Conservation (phyloP, 75 land plant species). For the Pseudotsuga menziesii region DNA sequence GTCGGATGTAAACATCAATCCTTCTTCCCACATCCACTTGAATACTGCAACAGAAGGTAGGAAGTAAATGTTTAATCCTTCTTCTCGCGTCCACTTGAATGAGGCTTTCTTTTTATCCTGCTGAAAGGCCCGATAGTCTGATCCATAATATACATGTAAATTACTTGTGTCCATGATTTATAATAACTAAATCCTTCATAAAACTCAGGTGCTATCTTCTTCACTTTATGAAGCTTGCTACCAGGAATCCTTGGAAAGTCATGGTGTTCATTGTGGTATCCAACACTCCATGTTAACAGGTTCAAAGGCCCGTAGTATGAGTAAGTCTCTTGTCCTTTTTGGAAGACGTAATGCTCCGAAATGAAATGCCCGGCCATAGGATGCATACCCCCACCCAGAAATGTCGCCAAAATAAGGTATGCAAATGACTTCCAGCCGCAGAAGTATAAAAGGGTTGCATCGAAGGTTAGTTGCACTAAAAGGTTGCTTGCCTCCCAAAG, state of each 20-base stretch:
- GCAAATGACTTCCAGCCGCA: slow-evolving; percentile 75
- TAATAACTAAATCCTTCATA: slow-evolving; percentile 68
- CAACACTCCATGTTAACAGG: slow-evolving; percentile 87
- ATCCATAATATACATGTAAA: slow-evolving; percentile 88
- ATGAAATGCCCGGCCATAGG: slow-evolving; percentile 99
- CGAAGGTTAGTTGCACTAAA: slow-evolving; percentile 49
- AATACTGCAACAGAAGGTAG: too few relatives aligned
- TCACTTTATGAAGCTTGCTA: slow-evolving; percentile 79
- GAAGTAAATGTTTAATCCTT: too few relatives aligned
- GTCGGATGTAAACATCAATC: too few relatives aligned
- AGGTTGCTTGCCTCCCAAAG: slow-evolving; percentile 82
- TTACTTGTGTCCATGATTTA: slow-evolving; percentile 91
- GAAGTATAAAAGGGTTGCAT: slow-evolving; percentile 57
- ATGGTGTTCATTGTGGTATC: slow-evolving; percentile 98
- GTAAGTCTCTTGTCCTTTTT: slow-evolving; percentile 91
- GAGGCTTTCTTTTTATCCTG: slow-evolving; percentile 69
- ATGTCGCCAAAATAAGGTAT: slow-evolving; percentile 81
- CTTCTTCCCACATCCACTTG: too few relatives aligned
- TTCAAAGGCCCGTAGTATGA: slow-evolving; percentile 97
- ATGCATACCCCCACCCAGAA: slow-evolving; percentile 98
- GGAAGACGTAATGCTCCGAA: slow-evolving; percentile 92
- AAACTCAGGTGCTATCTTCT: slow-evolving; percentile 88
- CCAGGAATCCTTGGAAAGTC: slow-evolving; percentile 96
- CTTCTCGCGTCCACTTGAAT: too few relatives aligned
- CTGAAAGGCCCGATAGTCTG: slow-evolving; percentile 83